These are phyloP conservation scores for Lactarius trivialis DNA, from an alignment of 768 basidiomycete genomes.

Conservation along the genomic window DNA sequence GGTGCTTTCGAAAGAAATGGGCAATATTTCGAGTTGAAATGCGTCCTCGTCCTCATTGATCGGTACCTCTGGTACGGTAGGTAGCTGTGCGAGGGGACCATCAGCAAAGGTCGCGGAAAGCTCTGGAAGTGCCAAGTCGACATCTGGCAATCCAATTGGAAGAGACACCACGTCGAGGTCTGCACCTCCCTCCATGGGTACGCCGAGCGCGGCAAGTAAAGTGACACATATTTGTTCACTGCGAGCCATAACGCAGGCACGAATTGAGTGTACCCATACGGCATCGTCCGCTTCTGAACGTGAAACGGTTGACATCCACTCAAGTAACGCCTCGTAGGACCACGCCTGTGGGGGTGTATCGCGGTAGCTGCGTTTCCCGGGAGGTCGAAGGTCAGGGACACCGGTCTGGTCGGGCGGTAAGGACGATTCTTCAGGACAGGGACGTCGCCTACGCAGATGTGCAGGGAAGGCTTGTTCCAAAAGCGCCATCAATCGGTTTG, in stretches of 20 bases:
- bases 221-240: conserved; percentile 23
- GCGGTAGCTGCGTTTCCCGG: neutral
- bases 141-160: conserved; percentile 14
- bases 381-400: neutral
- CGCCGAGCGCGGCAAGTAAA: conserved; percentile 22
- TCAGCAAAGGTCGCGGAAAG: conserved; percentile 6
- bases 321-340: conserved; percentile 20
- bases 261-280: conserved; percentile 20
- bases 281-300: conserved; percentile 17
- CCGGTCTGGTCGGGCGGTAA: neutral
- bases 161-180: conserved; percentile 16
- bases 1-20: conserved; percentile 11
- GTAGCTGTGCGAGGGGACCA: conserved; percentile 11
- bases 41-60: conserved; percentile 14
- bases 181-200: conserved; percentile 23
- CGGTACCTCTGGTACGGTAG: conserved; percentile 14
- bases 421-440: neutral
- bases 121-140: conserved; percentile 7
- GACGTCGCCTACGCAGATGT: conserved; percentile 12
- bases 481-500: conserved; percentile 23
- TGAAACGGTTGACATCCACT: conserved; percentile 22
- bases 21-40: conserved; percentile 20
- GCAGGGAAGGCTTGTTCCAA: conserved; percentile 23
- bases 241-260: conserved; percentile 22
- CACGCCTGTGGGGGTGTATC: conserved; percentile 11